A percentile compares a stretch with the other conserved stretches of the same genome.
phyloP scores from a whole-genome alignment of 2,329 filamentous ascomycete genomes.

The Mariannaea elegans region DNA sequence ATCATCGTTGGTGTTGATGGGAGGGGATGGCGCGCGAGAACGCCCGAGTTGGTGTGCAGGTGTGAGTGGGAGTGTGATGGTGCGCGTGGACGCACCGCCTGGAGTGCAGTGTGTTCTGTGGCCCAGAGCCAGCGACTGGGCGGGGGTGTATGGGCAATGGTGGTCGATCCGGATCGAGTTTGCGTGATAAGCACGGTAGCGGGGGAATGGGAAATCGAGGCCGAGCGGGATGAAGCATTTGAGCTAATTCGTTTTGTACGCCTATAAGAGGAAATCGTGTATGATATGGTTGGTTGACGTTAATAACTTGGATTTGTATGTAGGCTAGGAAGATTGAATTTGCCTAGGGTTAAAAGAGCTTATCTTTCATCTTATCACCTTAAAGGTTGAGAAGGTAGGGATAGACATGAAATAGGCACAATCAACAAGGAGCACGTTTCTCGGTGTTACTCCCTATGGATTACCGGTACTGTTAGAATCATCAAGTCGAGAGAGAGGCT shows the following conservation, averaged over 20 bases:
- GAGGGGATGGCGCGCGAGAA: not conserved
- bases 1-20: conserved; percentile 2
- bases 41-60: not conserved
- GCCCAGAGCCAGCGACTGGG: conserved; percentile 1
- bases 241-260: not conserved
- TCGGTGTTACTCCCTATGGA: too few species aligned
- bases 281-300: not conserved
- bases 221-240: not conserved
- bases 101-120: conserved; percentile 2
- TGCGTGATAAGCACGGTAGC: not conserved
- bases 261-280: not conserved
- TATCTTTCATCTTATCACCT: too few species aligned
- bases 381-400: too few species aligned
- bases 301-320: too few species aligned
- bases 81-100: not conserved
- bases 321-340: too few species aligned
- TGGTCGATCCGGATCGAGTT: not conserved
- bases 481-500: too few species aligned
- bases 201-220: not conserved
- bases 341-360: not conserved
- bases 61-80: not conserved
- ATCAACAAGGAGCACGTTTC: too few species aligned
- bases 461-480: too few species aligned
- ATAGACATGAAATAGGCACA: too few species aligned
- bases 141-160: conserved; percentile 5